phyloP scores from a whole-genome alignment of 768 basidiomycete species.

The Clitopilus hobsonii region DNA sequence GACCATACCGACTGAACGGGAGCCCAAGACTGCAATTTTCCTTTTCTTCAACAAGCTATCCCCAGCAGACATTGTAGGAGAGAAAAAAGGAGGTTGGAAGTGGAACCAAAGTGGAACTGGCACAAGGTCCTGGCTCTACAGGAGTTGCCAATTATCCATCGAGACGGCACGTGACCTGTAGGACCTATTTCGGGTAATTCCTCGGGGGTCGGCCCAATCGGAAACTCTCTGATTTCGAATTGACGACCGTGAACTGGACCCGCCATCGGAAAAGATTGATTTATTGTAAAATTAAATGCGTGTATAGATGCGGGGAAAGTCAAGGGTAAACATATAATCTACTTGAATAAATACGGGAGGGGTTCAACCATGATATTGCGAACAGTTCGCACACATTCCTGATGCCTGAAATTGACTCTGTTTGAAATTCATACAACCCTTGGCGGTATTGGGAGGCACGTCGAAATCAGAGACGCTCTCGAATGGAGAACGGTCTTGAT shows the following conservation, averaged over 20 bases:
- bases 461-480: conserved; percentile 54
- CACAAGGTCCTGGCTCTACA: background rate
- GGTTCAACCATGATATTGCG: conserved; percentile 42
- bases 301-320: conserved; percentile 7
- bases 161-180: background rate
- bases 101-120: conserved; percentile 1
- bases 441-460: conserved; percentile 8
- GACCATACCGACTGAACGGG: conserved; percentile 81
- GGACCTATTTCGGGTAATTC: background rate
- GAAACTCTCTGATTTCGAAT: background rate
- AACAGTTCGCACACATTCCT: conserved; percentile 66
- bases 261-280: conserved; percentile 2
- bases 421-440: conserved; percentile 48
- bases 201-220: background rate
- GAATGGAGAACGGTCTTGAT: conserved; percentile 55
- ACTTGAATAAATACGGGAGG: no score
- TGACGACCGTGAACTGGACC: background rate
- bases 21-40: conserved; percentile 87
- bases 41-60: conserved; percentile 65
- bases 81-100: conserved; percentile 3
- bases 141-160: conserved; percentile 1
- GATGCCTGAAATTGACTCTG: conserved; percentile 65
- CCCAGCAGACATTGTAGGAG: conserved; percentile 15
- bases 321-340: background rate
- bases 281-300: conserved; percentile 6